Evolutionary conservation across 2,329 filamentous ascomycete species (phyloP), one percentile per base, ranked within the genome.

Genomic region (Zelopaecilomyces penicillatus): DNA sequence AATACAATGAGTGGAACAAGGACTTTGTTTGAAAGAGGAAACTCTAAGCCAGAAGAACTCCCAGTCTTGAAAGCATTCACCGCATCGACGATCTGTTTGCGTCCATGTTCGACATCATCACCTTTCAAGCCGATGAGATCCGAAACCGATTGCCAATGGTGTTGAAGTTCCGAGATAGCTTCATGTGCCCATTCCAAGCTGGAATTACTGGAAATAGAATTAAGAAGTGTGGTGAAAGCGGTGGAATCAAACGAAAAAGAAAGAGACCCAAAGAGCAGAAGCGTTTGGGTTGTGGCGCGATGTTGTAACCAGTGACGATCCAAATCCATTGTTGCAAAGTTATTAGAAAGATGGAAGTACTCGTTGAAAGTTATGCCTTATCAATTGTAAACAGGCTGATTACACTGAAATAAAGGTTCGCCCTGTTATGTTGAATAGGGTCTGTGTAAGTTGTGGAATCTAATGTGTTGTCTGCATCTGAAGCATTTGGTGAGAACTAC

Each of bases 1-100:
- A 64, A 52, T 11, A 69, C 57, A 5, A 67, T 60, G 5, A 70
- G 54, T 0, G 66, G 65, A 5, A 54, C 60, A 19, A 68, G 56
- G 9, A 67, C 42, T 9, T 56, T 54, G 44, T 63, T 63, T 1
- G 60, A 57, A 6, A 64, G 49, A 27, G 46, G 46, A 19, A 27
- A 43, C 12, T 34, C 11, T 26, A 28, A 39, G 6, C 37, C 12
- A 5, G 41, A 5, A 2, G 35, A 6, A 19, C 34, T 26, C n/a
- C 42, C 45, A 6, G 41, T 47, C 5, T 4, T 8, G 10, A 47
- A 38, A n/a, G 33, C 28, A 6, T 44, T 33, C 11, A n/a, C 12
- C 3, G 44, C 12, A 19, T 41, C 37, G 27, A 19, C 10, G 7
- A 47, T 37, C 19, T 44, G 33, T 28, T 37, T 33, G 8, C 8